A percentile compares a stretch with the other conserved stretches of the same genome.
Evolutionary conservation across 441 rosid species (phyloP).

Genomic region (Geranium incanum): DNA sequence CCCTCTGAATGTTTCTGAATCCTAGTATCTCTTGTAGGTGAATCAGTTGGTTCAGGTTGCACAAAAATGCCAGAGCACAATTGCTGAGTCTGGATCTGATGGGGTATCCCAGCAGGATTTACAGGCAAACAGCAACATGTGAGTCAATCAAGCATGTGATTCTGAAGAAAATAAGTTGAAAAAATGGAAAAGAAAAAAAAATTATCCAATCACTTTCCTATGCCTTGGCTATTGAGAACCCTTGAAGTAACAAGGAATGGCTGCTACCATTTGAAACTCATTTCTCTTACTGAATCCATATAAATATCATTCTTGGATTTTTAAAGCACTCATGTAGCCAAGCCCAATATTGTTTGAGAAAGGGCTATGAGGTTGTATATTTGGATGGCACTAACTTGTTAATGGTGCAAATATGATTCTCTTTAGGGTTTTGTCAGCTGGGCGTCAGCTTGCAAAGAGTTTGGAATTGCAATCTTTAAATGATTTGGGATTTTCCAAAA

Average conservation of each 20-base stretch:
- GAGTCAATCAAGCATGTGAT: conserved; percentile 24
- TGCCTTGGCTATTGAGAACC: neutral
- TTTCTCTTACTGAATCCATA: neutral
- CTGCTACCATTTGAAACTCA: neutral
- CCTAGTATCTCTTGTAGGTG: conserved; percentile 43
- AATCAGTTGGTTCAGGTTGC: conserved; percentile 91
- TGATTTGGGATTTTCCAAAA: conserved; percentile 89
- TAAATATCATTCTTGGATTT: neutral
- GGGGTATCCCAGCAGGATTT: conserved; percentile 84
- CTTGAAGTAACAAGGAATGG: neutral
- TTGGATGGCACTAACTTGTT: neutral
- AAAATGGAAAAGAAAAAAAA: neutral
- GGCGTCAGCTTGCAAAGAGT: conserved; percentile 84
- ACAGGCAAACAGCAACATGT: conserved; percentile 91
- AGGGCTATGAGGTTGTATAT: no score
- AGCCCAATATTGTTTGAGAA: neutral
- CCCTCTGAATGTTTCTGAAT: neutral
- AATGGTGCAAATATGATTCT: conserved; percentile 17
- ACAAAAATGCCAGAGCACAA: conserved; percentile 89
- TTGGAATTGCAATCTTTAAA: conserved; percentile 85
- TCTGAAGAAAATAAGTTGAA: neutral
- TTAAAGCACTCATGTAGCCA: neutral
- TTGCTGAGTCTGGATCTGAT: conserved; percentile 82
- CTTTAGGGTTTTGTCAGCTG: conserved; percentile 80
- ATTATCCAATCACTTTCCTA: neutral